Evolutionary conservation across 306 rosid genomes (phyloP), one percentile per base, ranked within the genome.

Genomic region (Lablab purpureus): DNA sequence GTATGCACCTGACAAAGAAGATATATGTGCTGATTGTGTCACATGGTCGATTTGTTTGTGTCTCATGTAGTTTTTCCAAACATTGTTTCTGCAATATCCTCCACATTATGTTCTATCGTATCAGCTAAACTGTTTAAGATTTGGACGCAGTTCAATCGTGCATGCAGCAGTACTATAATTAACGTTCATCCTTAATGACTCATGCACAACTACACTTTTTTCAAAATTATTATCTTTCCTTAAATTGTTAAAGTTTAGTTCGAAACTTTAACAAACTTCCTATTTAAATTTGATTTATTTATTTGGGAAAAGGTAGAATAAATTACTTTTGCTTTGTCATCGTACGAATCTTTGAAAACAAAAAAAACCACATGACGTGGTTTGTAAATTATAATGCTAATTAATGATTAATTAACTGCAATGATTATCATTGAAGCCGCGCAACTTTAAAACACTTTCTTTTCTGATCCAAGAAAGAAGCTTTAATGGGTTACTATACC

Each of bases 141-240:
- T 63, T 43, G 11, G 49, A 36, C 60, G 23, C 22, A 17, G 56
- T 50, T n/a, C 11, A 14, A 51, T 25, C 23, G 71, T 25, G 55
- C 47, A 41, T 41, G 47, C 14, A 41, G 10, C 77, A 3, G 27
- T 52, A 71, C 30, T 46, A n/a, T n/a, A 63, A 63, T 40, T 50
- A 45, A 71, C 36, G 75, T 43, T 82, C 6, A 82, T 82, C 82
- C 74, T 71, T 43, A 19, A 37, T 59, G 58, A 76, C 58, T 49
- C 67, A 46, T 27, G 43, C 14, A 10, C 21, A 27, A 77, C 37
- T 67, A 67, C 4, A 67, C 14, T 17, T 77, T 9, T 66, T 51
- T 17, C 10, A 66, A 66, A 15, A 37, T 49, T 50, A 25, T 11
- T 7, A 28, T 41, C 34, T 62, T 62, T 63, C 63, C 37, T 28